phyloP scores from a whole-genome alignment of 2,329 filamentous ascomycete genomes.

The Arthrobotrys sinensis region DNA sequence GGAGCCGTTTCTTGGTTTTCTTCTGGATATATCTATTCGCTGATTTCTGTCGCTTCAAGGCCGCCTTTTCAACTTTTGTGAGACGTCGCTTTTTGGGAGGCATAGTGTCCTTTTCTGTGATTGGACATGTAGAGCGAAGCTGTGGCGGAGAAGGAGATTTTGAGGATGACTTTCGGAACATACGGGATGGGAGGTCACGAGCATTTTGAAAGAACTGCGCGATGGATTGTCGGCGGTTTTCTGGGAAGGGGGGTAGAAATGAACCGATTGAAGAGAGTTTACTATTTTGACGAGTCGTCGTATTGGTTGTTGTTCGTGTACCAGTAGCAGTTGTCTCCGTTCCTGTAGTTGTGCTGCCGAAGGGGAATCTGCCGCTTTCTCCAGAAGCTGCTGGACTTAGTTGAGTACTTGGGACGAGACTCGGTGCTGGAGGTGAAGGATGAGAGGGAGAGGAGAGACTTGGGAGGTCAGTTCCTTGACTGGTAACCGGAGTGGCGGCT shows the following conservation, averaged over 20 bases:
- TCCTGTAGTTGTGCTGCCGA: neutral
- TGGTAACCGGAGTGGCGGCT: neutral
- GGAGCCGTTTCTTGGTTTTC: slow-evolving; percentile 38
- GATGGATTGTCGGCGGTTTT: slow-evolving; percentile 3
- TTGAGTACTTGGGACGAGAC: slow-evolving; percentile 30
- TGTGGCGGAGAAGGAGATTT: neutral
- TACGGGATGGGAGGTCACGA: slow-evolving; percentile 28
- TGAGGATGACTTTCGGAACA: slow-evolving; percentile 9
- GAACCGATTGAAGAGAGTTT: slow-evolving; percentile 18
- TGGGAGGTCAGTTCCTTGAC: slow-evolving; percentile 14
- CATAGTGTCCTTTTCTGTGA: slow-evolving; percentile 31
- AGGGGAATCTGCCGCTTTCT: neutral
- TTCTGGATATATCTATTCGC: slow-evolving; percentile 47
- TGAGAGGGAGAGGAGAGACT: slow-evolving; percentile 20
- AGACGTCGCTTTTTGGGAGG: slow-evolving; percentile 13
- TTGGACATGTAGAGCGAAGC: slow-evolving; percentile 23
- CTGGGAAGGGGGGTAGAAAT: neutral
- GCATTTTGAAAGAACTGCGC: slow-evolving; percentile 23
- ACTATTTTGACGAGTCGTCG: slow-evolving; percentile 3
- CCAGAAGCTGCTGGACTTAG: slow-evolving; percentile 27
- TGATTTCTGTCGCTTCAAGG: slow-evolving; percentile 17
- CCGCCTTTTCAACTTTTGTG: slow-evolving; percentile 28
- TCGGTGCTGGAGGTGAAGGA: slow-evolving; percentile 38
- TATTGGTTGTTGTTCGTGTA: neutral
- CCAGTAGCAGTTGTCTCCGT: slow-evolving; percentile 5